Base-by-base conservation (phyloP, 352 stramenopile species). In the Globisporangium okanoganense region DNA sequence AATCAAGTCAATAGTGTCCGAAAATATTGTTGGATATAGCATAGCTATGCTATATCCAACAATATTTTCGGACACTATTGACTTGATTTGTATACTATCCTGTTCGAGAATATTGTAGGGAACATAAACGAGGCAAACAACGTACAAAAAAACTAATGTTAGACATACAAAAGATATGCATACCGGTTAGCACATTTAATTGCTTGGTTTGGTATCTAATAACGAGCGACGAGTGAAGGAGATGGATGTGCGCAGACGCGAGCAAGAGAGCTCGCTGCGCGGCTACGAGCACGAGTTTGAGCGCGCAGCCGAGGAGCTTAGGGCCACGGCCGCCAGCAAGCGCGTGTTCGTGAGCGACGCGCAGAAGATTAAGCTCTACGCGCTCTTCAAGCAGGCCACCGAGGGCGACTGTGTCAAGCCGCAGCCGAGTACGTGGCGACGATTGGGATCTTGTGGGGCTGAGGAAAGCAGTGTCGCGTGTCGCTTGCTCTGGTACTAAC, bases 311-410 rank as follows among this genome's bases (percentile, higher is more conserved):
- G 62, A 74, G 35, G 68, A 75, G 53, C 66, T 90, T 25, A 71
- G 69, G 55, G 63, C 38, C 1, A 74, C 67, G 25, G 73, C 56
- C n/a, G 47, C 64, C 20, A 41, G 48, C 14, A 56, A 58, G 7
- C 51, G 63, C 29, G 63, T 86, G 44, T 61, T 57, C 13, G 62
- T 86, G 13, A 86, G 64, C 43, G 78, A 95, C 58, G 55, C 78
- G 45, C 78, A 90, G 55, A 93, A 93, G 72, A 76, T 93, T 64
- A 70, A 77, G 59, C 62, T 93, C 40, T 95, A 94, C 62, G 73
- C 64, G 55, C 74, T 93, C 31, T 95, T 82, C 72, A 95, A 94
- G 60, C 85, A 95, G 65, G 78, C 77, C 25, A 90, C 75, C 25
- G 62, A 72, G 18, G 79, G 86, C 36, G 79, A 94, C 64, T 89